Evolutionary conservation across 2,329 filamentous ascomycete species (phyloP), one percentile per base, ranked within the genome.

Genomic region (Colletotrichum lentis): DNA sequence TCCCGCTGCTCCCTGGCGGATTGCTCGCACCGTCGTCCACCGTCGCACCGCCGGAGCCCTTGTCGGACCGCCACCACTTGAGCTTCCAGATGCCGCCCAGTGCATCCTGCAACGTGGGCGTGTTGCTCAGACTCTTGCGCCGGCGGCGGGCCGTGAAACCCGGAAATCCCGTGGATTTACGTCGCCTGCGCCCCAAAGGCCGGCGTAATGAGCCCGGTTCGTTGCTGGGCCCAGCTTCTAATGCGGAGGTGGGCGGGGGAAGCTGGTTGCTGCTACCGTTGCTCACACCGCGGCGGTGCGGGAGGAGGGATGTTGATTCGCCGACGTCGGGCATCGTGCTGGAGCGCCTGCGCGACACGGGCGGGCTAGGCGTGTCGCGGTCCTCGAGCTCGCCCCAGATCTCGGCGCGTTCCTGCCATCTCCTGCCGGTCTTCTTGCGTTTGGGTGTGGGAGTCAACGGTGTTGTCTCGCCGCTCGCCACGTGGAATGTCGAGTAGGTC

Each of bases 361-460:
- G 77, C 59, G 80, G 79, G 64, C 77, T 80, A 37, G 80, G 77
- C 22, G 80, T 78, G 58, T 88, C 85, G 47, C 91, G 88, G 73
- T 97, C 94, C 74, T 96, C 90, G 16, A 97, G 84, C 76, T 96
- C 93, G 64, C 89, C 91, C 94, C 93, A 97, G 39, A 97, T 96
- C 73, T 96, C 92, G 43, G 88, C 89, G 1, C 88, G 87, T 75
- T 96, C 91, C 64, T 87, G 81, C 83, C 86, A 87, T 61, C 88
- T 76, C 16, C 77, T 76, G 46, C 81, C 83, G 20, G 83, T 84
- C 71, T 82, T 83, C 73, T 82, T 83, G 64, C 81, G 82, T 14
- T 31, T 65, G 24, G 82, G 76, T 14, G 79, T 77, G 31, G 82
- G 77, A 16, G 79, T 77, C 59, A 81, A 72, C 18, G 77, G 75